Conservation (phyloP, 306 rosid species). For the Sphenostylis stenocarpa region DNA sequence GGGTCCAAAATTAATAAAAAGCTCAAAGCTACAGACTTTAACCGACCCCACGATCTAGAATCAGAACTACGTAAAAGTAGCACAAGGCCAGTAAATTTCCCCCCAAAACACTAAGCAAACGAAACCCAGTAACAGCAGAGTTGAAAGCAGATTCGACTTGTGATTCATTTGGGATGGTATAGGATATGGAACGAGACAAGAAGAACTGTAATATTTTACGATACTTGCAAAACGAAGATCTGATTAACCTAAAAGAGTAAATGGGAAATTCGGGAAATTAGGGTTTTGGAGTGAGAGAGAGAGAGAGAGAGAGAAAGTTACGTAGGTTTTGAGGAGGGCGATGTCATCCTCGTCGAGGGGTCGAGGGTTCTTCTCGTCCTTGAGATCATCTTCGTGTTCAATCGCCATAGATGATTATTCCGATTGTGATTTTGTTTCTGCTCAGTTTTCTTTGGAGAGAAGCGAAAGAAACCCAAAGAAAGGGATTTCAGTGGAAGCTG, state of each 20-base stretch:
- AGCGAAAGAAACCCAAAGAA: neutral
- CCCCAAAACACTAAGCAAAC: neutral
- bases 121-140: neutral
- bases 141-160: neutral
- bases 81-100: neutral
- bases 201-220: neutral
- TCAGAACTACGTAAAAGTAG: neutral
- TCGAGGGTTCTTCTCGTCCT: constrained; percentile 97
- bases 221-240: constrained; percentile 18
- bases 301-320: constrained; percentile 8
- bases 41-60: constrained; percentile 18
- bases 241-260: neutral
- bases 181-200: neutral
- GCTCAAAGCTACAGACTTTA: neutral
- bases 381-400: constrained; percentile 82
- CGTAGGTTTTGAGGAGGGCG: constrained; percentile 94
- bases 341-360: constrained; percentile 98
- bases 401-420: constrained; percentile 57
- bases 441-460: constrained; percentile 11
- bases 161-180: neutral
- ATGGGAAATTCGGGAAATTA: constrained; percentile 12
- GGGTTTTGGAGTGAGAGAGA: constrained; percentile 38
- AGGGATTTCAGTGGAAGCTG: too few species aligned
- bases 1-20: constrained; percentile 5
- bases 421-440: neutral